These are phyloP conservation scores for Hsuehochloa calcarea DNA, from an alignment of 176 grass and related monocot species.

Conservation along the genomic window DNA sequence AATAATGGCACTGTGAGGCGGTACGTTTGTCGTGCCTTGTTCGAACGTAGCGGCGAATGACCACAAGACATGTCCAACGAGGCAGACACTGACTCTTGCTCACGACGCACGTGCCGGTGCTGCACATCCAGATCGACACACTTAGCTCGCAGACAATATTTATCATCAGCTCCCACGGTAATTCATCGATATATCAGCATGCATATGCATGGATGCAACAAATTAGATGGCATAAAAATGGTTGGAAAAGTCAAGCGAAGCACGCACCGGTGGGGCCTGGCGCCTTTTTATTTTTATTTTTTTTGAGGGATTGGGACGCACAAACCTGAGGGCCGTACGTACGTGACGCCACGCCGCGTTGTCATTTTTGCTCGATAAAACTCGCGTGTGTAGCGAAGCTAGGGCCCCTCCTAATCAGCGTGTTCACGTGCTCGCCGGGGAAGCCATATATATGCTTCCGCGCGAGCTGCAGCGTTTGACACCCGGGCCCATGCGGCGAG, in stretches of 20 bases:
- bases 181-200: too few relatives aligned
- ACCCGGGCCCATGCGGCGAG: neutral
- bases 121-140: neutral
- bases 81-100: neutral
- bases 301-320: neutral
- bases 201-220: neutral
- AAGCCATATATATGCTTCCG: neutral
- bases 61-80: neutral
- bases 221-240: neutral
- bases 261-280: neutral
- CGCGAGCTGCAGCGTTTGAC: neutral
- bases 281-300: too few relatives aligned
- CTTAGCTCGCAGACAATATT: neutral
- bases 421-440: neutral
- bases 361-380: neutral
- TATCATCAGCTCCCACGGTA: neutral
- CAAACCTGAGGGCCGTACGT: neutral
- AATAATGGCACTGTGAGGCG: neutral
- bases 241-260: neutral
- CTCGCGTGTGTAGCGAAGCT: neutral
- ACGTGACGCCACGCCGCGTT: neutral
- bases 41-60: conserved; percentile 17
- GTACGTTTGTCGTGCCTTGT: conserved; percentile 30
- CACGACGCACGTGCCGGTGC: neutral
- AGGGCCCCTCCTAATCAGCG: neutral